Percentiles rank a stretch among this genome's conserved stretches.
These are phyloP conservation scores for Trichoderma sp. DNA, from an alignment of 2,329 filamentous ascomycete genomes.

Conservation along the genomic window DNA sequence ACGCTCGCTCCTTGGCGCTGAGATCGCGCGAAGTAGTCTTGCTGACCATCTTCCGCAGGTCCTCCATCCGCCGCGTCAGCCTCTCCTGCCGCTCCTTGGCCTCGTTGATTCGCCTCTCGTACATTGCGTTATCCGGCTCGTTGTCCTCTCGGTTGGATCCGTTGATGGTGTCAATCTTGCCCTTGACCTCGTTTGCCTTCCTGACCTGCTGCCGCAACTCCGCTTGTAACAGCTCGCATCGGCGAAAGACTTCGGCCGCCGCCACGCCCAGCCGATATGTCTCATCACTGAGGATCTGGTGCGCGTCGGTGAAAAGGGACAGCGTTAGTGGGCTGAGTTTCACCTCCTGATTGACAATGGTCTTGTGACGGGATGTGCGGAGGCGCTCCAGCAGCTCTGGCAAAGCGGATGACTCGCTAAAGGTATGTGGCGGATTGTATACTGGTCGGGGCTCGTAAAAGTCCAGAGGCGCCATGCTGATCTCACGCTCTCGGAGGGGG, in stretches of 20 bases:
- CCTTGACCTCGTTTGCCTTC: constrained; percentile 62
- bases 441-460: constrained; percentile 63
- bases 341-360: constrained; percentile 63
- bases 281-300: constrained; percentile 67
- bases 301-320: constrained; percentile 67
- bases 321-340: constrained; percentile 68
- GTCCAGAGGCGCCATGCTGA: constrained; percentile 45
- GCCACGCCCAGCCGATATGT: constrained; percentile 66
- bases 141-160: constrained; percentile 46
- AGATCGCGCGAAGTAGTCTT: constrained; percentile 43
- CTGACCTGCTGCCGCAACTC: constrained; percentile 66
- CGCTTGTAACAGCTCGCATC: constrained; percentile 63
- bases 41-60: constrained; percentile 45
- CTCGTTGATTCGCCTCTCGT: constrained; percentile 55
- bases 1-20: constrained; percentile 45
- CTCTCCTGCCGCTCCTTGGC: constrained; percentile 55
- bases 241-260: constrained; percentile 69
- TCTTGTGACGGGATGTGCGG: constrained; percentile 58
- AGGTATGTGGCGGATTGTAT: constrained; percentile 60
- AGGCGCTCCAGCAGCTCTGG: constrained; percentile 54
- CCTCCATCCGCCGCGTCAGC: constrained; percentile 58
- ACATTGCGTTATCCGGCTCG: constrained; percentile 52
- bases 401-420: constrained; percentile 56
- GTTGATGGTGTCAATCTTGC: constrained; percentile 61
- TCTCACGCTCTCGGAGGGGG: constrained; percentile 41